These are phyloP conservation scores for Elsinoe perseae DNA, from an alignment of 2,329 filamentous ascomycete genomes.

Conservation along the genomic window DNA sequence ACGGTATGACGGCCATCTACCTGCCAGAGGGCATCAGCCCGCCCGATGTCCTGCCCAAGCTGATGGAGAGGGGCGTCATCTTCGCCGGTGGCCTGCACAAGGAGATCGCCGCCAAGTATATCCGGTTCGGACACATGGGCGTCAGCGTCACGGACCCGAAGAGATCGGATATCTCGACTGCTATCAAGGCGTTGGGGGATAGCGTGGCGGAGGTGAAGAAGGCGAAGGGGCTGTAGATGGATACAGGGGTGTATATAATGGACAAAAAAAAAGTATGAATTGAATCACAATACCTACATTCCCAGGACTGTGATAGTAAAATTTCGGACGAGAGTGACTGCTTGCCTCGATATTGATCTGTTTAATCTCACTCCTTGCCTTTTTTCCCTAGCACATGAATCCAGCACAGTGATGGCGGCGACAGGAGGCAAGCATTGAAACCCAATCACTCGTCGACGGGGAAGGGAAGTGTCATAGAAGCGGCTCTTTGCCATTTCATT, in stretches of 20 bases:
- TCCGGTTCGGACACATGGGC: conserved; percentile 96
- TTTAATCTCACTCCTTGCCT: no score
- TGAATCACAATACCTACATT: neutral
- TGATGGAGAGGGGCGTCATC: conserved; percentile 80
- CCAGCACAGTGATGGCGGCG: neutral
- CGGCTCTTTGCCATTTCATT: neutral
- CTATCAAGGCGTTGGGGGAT: conserved; percentile 67
- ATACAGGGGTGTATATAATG: neutral
- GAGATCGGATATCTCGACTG: conserved; percentile 74
- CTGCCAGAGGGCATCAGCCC: conserved; percentile 76
- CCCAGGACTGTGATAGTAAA: no score
- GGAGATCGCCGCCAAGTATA: conserved; percentile 87
- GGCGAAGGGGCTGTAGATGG: conserved; percentile 13
- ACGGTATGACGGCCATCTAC: conserved; percentile 97
- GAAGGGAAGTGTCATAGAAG: neutral
- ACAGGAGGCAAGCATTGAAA: neutral
- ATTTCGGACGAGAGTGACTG: no score
- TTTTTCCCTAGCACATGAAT: no score
- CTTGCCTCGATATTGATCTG: no score
- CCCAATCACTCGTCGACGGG: neutral
- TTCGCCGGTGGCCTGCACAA: conserved; percentile 96
- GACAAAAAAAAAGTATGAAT: neutral
- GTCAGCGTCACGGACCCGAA: conserved; percentile 79
- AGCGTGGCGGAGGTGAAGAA: conserved; percentile 58
- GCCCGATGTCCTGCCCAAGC: conserved; percentile 73